Conservation (phyloP, 2,329 filamentous ascomycete species). For the Septoria petroselini region DNA sequence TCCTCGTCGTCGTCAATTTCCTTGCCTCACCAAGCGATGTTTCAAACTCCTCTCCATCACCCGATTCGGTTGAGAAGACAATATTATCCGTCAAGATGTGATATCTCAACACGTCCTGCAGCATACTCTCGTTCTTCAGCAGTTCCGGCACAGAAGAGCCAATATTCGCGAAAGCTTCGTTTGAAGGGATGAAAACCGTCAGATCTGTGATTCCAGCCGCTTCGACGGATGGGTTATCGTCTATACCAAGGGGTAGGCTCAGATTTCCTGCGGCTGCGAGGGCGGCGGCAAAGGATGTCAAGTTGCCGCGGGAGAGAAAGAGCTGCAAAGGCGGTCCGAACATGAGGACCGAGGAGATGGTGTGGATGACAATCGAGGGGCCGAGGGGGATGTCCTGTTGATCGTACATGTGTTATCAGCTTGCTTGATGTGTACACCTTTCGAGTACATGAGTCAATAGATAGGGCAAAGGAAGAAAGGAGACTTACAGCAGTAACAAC, state of each 20-base stretch:
- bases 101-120: conserved; percentile 6
- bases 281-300: conserved; percentile 5
- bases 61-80: conserved; percentile 13
- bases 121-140: neutral
- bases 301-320: conserved; percentile 2
- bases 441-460: no score
- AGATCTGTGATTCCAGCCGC: conserved; percentile 14
- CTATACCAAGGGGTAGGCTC: conserved; percentile 6
- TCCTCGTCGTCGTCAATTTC: neutral
- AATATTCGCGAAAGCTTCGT: conserved; percentile 4
- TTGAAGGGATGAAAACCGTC: conserved; percentile 23
- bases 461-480: no score
- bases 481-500: conserved; percentile 35
- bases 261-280: neutral
- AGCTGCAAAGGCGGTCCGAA: conserved; percentile 13
- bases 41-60: no score
- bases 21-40: conserved; percentile 4
- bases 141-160: neutral
- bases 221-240: conserved; percentile 5
- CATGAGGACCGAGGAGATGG: conserved; percentile 18
- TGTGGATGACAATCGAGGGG: conserved; percentile 20
- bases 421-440: no score
- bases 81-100: conserved; percentile 10
- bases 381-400: conserved; percentile 22
- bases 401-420: no score